phyloP scores from a whole-genome alignment of 768 basidiomycete species.

The Mycena floridula region DNA sequence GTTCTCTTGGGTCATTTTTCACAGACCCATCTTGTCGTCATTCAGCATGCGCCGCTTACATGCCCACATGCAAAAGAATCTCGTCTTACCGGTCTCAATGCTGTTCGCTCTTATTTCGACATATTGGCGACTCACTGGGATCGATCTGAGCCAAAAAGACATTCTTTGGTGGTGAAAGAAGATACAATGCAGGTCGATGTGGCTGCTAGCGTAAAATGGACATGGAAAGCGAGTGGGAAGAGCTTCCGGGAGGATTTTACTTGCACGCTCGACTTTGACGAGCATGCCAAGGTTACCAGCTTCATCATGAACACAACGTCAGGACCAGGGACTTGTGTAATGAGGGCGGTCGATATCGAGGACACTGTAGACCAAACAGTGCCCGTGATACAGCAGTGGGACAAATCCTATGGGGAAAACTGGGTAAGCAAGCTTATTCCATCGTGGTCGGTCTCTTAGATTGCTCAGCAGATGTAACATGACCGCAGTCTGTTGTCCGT shows the following conservation, averaged over 20 bases:
- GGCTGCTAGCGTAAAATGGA: slow-evolving; percentile 36
- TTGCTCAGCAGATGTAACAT: no score
- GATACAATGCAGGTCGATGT: slow-evolving; percentile 23
- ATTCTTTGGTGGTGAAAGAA: slow-evolving; percentile 16
- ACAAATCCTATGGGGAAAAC: no score
- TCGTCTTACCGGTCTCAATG: slow-evolving; percentile 34
- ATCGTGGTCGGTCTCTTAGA: no score
- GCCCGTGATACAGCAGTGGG: no score
- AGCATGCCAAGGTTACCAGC: slow-evolving; percentile 31
- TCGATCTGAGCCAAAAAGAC: slow-evolving; percentile 22
- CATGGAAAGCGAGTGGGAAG: slow-evolving; percentile 36
- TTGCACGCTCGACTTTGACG: slow-evolving; percentile 40
- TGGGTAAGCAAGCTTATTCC: no score
- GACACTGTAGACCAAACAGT: no score
- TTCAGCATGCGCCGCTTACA: slow-evolving; percentile 33
- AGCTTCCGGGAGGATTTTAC: slow-evolving; percentile 41
- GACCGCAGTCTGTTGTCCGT: no score
- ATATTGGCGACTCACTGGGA: slow-evolving; percentile 39
- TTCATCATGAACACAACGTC: slow-evolving; percentile 36
- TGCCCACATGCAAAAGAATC: slow-evolving; percentile 28
- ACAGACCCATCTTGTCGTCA: slow-evolving; percentile 25
- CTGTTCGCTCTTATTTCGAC: slow-evolving; percentile 45
- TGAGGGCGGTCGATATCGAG: slow-evolving; percentile 36
- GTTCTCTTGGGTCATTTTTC: slow-evolving; percentile 34
- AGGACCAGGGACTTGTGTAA: slow-evolving; percentile 35